phyloP scores from a whole-genome alignment of 2,329 filamentous ascomycete species.

The Huntiella decipiens region DNA sequence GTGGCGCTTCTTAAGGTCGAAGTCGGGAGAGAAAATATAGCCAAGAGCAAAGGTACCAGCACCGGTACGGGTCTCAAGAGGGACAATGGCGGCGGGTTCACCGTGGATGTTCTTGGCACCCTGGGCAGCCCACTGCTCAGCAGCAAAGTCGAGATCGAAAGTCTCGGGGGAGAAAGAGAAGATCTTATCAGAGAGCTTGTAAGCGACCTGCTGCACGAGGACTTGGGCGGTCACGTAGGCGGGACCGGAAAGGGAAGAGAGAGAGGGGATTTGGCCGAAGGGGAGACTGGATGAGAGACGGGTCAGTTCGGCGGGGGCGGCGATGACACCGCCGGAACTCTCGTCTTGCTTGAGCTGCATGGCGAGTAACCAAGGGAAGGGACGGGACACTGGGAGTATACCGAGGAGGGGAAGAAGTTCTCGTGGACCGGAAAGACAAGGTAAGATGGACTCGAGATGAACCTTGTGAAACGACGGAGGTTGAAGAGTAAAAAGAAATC shows the following conservation, averaged over 20 bases:
- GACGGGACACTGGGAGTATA: not conserved
- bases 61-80: conserved; percentile 72
- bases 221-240: conserved; percentile 88
- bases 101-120: conserved; percentile 65
- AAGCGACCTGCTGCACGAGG: conserved; percentile 88
- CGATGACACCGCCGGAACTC: conserved; percentile 10
- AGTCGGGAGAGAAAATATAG: conserved; percentile 96
- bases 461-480: not conserved
- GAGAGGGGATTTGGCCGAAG: conserved; percentile 34
- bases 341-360: conserved; percentile 13
- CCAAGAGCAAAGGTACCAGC: conserved; percentile 83
- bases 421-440: not conserved
- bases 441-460: no score
- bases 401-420: not conserved
- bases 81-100: conserved; percentile 55
- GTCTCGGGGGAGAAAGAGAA: conserved; percentile 92
- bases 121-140: conserved; percentile 54
- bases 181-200: conserved; percentile 87
- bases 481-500: not conserved
- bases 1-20: conserved; percentile 75
- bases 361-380: not conserved
- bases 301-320: conserved; percentile 6
- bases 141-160: conserved; percentile 74
- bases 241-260: conserved; percentile 55
- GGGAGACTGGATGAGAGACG: conserved; percentile 31